Conservation (phyloP, 257 asterid species). For the Nicotiana sylvestris region DNA sequence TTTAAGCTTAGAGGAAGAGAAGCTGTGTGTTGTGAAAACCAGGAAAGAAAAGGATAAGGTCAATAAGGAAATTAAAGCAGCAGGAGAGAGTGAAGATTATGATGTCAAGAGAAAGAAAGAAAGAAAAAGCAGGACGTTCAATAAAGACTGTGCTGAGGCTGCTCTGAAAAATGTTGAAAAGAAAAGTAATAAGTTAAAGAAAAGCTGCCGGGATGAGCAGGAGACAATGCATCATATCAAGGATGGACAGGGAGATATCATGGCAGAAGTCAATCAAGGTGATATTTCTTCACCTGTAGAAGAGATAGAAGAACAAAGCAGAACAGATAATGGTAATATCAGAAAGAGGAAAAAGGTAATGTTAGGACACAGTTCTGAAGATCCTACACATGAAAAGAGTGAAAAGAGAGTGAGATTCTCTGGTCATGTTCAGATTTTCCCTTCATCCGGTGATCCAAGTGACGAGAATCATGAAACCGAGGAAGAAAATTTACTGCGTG, state of each 20-base stretch:
- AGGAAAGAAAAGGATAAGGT: background rate
- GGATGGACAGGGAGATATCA: background rate
- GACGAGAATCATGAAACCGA: background rate
- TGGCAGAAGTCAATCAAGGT: background rate
- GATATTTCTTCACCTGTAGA: background rate
- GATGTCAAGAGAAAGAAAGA: background rate
- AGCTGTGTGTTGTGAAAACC: background rate
- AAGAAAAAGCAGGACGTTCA: background rate
- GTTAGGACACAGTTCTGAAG: background rate
- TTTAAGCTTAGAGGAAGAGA: background rate
- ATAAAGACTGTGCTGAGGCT: background rate
- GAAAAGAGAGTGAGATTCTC: slow-evolving; percentile 7
- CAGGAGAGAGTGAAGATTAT: background rate
- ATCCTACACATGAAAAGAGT: slow-evolving; percentile 1
- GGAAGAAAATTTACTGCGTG: slow-evolving; percentile 3
- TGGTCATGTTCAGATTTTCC: slow-evolving; percentile 8
- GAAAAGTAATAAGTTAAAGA: background rate
- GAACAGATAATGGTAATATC: background rate
- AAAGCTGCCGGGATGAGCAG: background rate
- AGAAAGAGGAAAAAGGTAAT: background rate
- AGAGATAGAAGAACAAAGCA: background rate
- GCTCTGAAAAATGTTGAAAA: background rate
- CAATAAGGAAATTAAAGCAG: background rate
- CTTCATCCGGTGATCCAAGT: background rate
- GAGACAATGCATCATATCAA: slow-evolving; percentile 2